These are phyloP conservation scores for Trypanosoma brucei DNA, from an alignment of 208 protist genomes.

Conservation along the genomic window DNA sequence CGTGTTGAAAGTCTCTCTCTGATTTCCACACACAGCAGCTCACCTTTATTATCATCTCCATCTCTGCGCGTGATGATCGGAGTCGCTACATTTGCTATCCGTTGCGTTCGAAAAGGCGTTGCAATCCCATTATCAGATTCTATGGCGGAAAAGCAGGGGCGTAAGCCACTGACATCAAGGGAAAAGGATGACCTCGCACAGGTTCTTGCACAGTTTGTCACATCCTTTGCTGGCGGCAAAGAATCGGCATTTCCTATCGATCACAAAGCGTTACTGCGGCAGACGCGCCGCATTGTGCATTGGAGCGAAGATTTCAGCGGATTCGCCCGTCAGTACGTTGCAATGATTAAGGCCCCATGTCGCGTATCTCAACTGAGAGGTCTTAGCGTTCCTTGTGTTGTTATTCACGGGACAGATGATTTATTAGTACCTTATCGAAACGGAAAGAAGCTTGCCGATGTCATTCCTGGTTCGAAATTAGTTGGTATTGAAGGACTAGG, in stretches of 20 bases:
- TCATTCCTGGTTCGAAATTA: constrained; percentile 38
- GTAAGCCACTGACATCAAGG: constrained; percentile 17
- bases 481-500: constrained; percentile 51
- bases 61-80: constrained; percentile 37
- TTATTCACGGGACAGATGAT: constrained; percentile 69
- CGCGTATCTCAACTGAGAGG: constrained; percentile 24
- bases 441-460: constrained; percentile 31
- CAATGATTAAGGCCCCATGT: constrained; percentile 40
- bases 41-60: constrained; percentile 27
- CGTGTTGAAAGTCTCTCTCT: constrained; percentile 48
- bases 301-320: constrained; percentile 46
- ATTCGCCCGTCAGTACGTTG: constrained; percentile 46
- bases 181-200: constrained; percentile 27
- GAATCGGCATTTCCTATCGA: constrained; percentile 37
- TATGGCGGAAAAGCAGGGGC: no score
- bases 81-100: constrained; percentile 30
- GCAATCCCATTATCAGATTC: constrained; percentile 5
- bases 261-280: constrained; percentile 11
- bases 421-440: constrained; percentile 44
- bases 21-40: constrained; percentile 39
- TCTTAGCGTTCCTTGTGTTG: constrained; percentile 55
- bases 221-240: constrained; percentile 28
- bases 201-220: constrained; percentile 35
- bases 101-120: constrained; percentile 22
- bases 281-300: constrained; percentile 36